These are phyloP conservation scores for Plasmodium gaboni DNA, from an alignment of 169 alveolate genomes.

Conservation along the genomic window DNA sequence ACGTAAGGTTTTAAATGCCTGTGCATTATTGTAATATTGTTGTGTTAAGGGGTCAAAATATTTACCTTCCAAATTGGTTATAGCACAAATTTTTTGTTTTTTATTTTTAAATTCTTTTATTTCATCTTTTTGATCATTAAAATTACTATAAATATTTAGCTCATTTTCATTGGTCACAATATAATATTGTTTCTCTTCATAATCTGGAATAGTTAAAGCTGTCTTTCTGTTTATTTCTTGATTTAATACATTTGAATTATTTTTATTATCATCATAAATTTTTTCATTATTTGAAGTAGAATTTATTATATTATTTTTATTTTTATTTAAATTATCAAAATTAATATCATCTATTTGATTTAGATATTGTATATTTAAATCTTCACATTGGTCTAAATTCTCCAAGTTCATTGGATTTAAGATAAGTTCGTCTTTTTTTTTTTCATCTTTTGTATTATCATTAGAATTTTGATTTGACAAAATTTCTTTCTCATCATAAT, in stretches of 20 bases:
- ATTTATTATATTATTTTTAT: not conserved
- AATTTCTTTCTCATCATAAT: no score
- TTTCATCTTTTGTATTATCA: no score
- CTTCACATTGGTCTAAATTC: slow-evolving; percentile 65
- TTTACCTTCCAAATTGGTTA: slow-evolving; percentile 74
- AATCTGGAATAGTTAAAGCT: not conserved
- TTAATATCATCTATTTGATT: slow-evolving; percentile 44
- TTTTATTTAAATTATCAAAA: slow-evolving; percentile 27
- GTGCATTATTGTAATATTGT: slow-evolving; percentile 57
- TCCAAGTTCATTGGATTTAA: slow-evolving; percentile 10
- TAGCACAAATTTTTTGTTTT: slow-evolving; percentile 46
- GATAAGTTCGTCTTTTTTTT: no score
- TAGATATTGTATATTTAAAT: slow-evolving; percentile 70
- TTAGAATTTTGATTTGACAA: no score
- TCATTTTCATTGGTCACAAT: slow-evolving; percentile 54
- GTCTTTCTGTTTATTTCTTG: not conserved
- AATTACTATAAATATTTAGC: slow-evolving; percentile 68
- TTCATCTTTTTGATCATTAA: slow-evolving; percentile 38
- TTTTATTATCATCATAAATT: slow-evolving; percentile 3
- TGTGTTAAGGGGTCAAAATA: slow-evolving; percentile 74
- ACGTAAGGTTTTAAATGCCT: slow-evolving; percentile 59
- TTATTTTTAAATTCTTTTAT: slow-evolving; percentile 46
- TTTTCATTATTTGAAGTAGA: not conserved
- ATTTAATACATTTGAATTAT: not conserved
- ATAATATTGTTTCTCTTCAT: slow-evolving; percentile 46